Percentiles rank a stretch among this genome's conserved stretches.
Evolutionary conservation across 352 stramenopile genomes (phyloP).

Genomic region (Lagenidium sp.): DNA sequence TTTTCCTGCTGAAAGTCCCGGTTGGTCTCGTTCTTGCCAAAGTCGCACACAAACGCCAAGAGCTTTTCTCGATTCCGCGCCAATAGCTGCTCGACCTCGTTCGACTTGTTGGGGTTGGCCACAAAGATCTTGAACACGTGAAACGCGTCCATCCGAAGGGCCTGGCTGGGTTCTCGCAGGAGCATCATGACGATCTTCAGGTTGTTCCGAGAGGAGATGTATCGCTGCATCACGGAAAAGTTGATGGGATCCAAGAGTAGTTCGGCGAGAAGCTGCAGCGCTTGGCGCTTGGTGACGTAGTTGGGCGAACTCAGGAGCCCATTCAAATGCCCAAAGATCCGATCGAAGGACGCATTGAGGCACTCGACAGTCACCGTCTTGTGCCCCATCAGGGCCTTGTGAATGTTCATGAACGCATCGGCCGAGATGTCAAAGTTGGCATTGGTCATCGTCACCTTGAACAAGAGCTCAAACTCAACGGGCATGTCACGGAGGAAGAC

Average conservation of each 20-base stretch:
- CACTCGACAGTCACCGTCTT: slow-evolving; percentile 39
- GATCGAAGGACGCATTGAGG: slow-evolving; percentile 50
- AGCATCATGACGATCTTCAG: slow-evolving; percentile 70
- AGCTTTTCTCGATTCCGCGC: slow-evolving; percentile 72
- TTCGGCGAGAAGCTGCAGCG: slow-evolving; percentile 62
- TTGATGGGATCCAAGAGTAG: slow-evolving; percentile 68
- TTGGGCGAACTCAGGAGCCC: slow-evolving; percentile 45
- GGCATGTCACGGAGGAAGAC: slow-evolving; percentile 54
- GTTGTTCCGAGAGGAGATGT: slow-evolving; percentile 59
- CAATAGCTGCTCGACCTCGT: slow-evolving; percentile 62
- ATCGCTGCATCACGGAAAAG: slow-evolving; percentile 71
- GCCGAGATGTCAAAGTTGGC: slow-evolving; percentile 78
- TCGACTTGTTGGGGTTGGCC: slow-evolving; percentile 75
- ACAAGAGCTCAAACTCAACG: slow-evolving; percentile 52
- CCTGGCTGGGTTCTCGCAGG: slow-evolving; percentile 64
- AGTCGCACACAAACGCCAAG: slow-evolving; percentile 62
- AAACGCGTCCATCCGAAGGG: slow-evolving; percentile 75
- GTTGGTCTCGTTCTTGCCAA: slow-evolving; percentile 62
- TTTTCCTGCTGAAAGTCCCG: slow-evolving; percentile 71
- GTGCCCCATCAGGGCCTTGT: slow-evolving; percentile 53
- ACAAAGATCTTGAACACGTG: slow-evolving; percentile 88
- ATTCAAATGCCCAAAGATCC: slow-evolving; percentile 63
- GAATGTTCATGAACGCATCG: slow-evolving; percentile 79
- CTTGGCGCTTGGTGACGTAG: slow-evolving; percentile 68
- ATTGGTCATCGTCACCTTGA: slow-evolving; percentile 69